Evolutionary conservation across 208 protist species (phyloP), one percentile per base, ranked within the genome.

Genomic region (Acanthamoeba royreba): DNA sequence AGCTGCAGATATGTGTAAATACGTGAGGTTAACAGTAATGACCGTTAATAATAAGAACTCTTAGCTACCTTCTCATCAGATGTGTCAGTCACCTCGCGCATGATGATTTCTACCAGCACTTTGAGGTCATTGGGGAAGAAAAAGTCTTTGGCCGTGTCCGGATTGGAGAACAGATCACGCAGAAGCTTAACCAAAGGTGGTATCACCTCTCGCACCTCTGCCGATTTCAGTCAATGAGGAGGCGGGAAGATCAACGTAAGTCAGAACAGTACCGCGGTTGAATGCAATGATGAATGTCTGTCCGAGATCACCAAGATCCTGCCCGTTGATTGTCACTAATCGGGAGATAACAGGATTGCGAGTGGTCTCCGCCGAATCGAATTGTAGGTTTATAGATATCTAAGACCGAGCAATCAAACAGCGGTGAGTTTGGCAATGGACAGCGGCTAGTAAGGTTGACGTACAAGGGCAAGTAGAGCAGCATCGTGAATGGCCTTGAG

Each of bases 81-180:
- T 8, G 74, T 85, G 25, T 85, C 74, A 31, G 74, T 85, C 17
- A 85, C 35, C 45, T 85, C 74, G 35, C 74, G 74, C 74, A 85
- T 85, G 74, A 85, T 47, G 74, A 85, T 85, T 42, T 85, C 74
- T 28, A 85, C 45, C 40, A 85, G 74, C 35, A 85, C 74, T 28
- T 85, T 85, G n/a, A 85, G 74, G 74, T 85, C 74, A 42, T 85
- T 85, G 17, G 25, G 1, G 22, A 46, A 85, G 74, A 85, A 85
- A 42, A 85, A 85, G 17, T 85, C 74, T 42, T 85, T 85, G 17
- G 74, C 74, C 43, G 74, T 85, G 35, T 19, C 25, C n/a, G 74
- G 74, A 19, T 85, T 43, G 11, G 74, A 55, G 35, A 85, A 85
- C 15, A 85, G 11, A 31, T 85, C 74, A 2, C 45, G 40, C 43